Percentiles rank a stretch among this genome's conserved stretches.
Evolutionary conservation across 108 stramenopile species (phyloP).

Genomic region (Nitzschia sp.): DNA sequence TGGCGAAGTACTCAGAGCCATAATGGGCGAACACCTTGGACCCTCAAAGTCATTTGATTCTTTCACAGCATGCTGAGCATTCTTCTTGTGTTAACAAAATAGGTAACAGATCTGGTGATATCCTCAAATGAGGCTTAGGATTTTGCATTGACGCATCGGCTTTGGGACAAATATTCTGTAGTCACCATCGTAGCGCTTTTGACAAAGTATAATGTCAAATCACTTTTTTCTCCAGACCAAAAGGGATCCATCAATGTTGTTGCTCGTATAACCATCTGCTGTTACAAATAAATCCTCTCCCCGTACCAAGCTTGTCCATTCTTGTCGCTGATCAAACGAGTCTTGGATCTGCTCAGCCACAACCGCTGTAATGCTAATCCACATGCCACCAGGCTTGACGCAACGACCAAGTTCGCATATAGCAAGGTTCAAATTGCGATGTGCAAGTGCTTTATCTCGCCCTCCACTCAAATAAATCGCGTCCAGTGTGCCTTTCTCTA

Average conservation of each 20-base stretch:
- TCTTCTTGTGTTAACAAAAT: no score
- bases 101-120: no score
- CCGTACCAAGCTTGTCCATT: conserved; percentile 33
- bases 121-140: no score
- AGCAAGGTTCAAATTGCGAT: conserved; percentile 48
- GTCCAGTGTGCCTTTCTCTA: conserved; percentile 81
- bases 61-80: no score
- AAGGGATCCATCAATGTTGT: conserved; percentile 66
- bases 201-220: no score
- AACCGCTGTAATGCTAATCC: conserved; percentile 59
- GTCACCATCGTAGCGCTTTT: no score
- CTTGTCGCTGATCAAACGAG: conserved; percentile 12
- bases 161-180: no score
- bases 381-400: conserved; percentile 51
- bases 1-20: no score
- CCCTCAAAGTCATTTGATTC: no score
- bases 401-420: conserved; percentile 56
- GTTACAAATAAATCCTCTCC: conserved; percentile 52
- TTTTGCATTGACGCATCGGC: no score
- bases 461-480: conserved; percentile 69
- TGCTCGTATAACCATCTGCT: conserved; percentile 67
- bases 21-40: no score
- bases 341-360: conserved; percentile 47
- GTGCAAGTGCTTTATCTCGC: conserved; percentile 38
- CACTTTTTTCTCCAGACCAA: conserved; percentile 58